phyloP scores from a whole-genome alignment of 352 stramenopile species.

The Pythium chondricola region DNA sequence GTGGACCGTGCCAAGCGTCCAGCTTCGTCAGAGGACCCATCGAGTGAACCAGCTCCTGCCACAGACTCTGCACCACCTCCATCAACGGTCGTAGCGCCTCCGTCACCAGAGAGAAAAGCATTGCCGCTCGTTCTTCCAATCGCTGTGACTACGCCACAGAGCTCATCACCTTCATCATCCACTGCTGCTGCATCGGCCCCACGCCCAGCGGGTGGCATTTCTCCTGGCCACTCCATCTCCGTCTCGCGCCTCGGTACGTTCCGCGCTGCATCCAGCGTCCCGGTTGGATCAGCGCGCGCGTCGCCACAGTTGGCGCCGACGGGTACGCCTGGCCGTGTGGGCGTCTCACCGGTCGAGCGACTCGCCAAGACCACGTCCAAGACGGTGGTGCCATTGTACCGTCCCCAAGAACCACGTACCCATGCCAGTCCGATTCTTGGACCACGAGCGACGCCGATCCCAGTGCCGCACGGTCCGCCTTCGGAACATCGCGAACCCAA shows the following conservation, averaged over 20 bases:
- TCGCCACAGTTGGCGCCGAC: conserved; percentile 34
- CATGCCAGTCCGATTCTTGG: conserved; percentile 46
- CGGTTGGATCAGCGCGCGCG: conserved; percentile 17
- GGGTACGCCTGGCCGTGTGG: too few species aligned
- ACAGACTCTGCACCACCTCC: background rate
- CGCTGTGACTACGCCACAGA: conserved; percentile 2
- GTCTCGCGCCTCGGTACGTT: background rate
- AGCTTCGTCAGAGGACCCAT: background rate
- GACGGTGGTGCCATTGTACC: conserved; percentile 17
- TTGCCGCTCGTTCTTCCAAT: conserved; percentile 11
- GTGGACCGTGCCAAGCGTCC: conserved; percentile 17
- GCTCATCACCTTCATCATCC: background rate
- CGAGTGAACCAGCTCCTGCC: background rate
- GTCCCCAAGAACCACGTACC: conserved; percentile 14
- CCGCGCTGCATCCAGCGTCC: background rate
- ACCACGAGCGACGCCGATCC: conserved; percentile 25
- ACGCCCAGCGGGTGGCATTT: conserved; percentile 10
- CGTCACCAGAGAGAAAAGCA: conserved; percentile 10
- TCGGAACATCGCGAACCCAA: conserved; percentile 20
- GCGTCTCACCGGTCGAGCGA: conserved; percentile 48
- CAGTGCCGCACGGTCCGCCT: conserved; percentile 10
- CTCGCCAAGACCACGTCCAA: conserved; percentile 59
- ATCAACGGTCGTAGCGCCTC: too few species aligned
- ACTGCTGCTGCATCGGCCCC: background rate
- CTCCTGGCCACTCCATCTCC: conserved; percentile 16